Evolutionary conservation across 2,329 filamentous ascomycete species (phyloP), one percentile per base, ranked within the genome.

Genomic region (Aspergillus oerlinghausenensis): DNA sequence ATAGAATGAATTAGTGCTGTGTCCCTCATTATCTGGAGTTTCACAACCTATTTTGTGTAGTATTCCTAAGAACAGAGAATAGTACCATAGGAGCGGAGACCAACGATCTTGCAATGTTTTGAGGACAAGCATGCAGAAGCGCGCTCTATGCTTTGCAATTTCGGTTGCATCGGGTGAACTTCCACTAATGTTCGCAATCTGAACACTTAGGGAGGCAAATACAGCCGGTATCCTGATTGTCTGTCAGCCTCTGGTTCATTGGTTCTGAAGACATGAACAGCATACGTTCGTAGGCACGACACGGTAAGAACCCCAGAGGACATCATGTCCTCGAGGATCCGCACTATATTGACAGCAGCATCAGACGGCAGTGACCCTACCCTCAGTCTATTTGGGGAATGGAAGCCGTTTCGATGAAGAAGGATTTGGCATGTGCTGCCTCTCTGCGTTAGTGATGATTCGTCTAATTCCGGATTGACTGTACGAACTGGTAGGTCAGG

Each of bases 101-200:
- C 52, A 55, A 32, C 51, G 38, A 23, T 58, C 56, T 40, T 45
- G 10, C 10, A 58, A 38, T 21, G 23, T 58, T 9, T 48, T 47
- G 9, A 52, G 25, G 45, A 50, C 49, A 6, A 58, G 35, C 56
- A 58, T 58, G 29, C 56, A 58, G 14, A 58, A 29, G 42, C 56
- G 56, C 6, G 56, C 56, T 38, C 56, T 25, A 42, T 58, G 56
- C 29, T 42, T 51, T 23, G 56, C 52, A 19, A 58, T n/a, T 17
- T 52, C 52, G 9, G 28, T 40, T 3, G 43, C 28, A 11, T 55
- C 49, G 3, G 49, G 26, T 19, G 48, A 5, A 17, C 28, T 42
- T 9, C 50, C 47, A 26, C 28, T 45, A 19, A 56, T 50, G 26
- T 56, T 56, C n/a, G 45, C 47, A 9, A 56, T 55, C 5, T 51